phyloP scores from a whole-genome alignment of 768 basidiomycete genomes.

The Cytidiella melzeri region DNA sequence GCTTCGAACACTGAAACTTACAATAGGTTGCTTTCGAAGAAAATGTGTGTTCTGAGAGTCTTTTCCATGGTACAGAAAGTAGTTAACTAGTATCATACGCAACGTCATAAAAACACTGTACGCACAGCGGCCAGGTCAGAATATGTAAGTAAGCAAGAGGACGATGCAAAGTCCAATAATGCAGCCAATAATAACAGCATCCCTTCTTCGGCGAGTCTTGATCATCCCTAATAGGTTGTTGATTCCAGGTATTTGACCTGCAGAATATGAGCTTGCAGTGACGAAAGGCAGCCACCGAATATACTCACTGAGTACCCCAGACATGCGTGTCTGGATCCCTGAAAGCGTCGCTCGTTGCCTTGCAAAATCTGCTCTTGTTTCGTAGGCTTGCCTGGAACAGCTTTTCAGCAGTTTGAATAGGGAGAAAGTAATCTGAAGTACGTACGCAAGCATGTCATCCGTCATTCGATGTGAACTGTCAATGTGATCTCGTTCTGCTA shows the following conservation, averaged over 20 bases:
- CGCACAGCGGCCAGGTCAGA: too few species aligned
- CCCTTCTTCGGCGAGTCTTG: slow-evolving; percentile 81
- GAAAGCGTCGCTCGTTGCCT: slow-evolving; percentile 72
- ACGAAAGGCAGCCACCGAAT: not conserved
- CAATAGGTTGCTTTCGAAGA: too few species aligned
- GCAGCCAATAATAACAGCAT: slow-evolving; percentile 82
- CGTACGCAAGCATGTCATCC: slow-evolving; percentile 84
- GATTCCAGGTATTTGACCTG: slow-evolving; percentile 91
- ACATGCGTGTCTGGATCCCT: slow-evolving; percentile 81
- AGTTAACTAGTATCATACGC: too few species aligned
- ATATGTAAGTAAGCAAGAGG: slow-evolving; percentile 46
- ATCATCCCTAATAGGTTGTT: slow-evolving; percentile 91
- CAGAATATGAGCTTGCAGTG: not conserved
- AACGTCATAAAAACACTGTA: not conserved
- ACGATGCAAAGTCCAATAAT: slow-evolving; percentile 85
- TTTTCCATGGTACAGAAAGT: too few species aligned
- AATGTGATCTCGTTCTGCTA: slow-evolving; percentile 84
- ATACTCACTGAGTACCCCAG: slow-evolving; percentile 69
- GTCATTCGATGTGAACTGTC: slow-evolving; percentile 95
- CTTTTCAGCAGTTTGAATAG: slow-evolving; percentile 4
- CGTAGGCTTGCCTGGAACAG: slow-evolving; percentile 82
- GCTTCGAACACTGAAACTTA: too few species aligned
- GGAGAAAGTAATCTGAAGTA: slow-evolving; percentile 1
- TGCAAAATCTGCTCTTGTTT: slow-evolving; percentile 88
- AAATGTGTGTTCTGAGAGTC: too few species aligned